Conservation (phyloP, 2,329 filamentous ascomycete species). For the Rosellinia necatrix region DNA sequence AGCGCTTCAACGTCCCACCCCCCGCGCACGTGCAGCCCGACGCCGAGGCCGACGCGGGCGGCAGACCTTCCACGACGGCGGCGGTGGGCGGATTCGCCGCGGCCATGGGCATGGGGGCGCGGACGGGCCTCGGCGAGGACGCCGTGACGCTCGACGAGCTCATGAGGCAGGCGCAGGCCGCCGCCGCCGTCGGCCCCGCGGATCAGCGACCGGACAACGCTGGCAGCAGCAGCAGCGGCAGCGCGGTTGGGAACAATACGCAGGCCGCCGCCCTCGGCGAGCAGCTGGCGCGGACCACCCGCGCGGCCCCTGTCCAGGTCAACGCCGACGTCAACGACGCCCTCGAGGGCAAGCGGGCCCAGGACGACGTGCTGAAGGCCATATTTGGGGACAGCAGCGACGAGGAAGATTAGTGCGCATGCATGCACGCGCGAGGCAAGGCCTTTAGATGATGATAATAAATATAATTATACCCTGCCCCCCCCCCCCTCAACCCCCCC, state of each 20-base stretch:
- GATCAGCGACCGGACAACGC: not conserved
- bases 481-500: no score
- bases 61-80: slow-evolving; percentile 25
- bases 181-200: not conserved
- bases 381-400: slow-evolving; percentile 90
- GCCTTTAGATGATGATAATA: slow-evolving; percentile 1
- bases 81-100: no score
- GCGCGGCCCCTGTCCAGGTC: slow-evolving; percentile 47
- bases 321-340: slow-evolving; percentile 80
- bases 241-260: not conserved
- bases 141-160: slow-evolving; percentile 42
- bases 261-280: not conserved
- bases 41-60: slow-evolving; percentile 41
- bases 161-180: slow-evolving; percentile 36
- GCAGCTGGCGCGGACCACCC: no score
- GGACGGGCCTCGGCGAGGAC: slow-evolving; percentile 15
- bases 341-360: slow-evolving; percentile 72
- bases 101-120: not conserved
- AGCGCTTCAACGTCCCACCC: slow-evolving; percentile 86
- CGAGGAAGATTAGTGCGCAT: slow-evolving; percentile 42
- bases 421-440: no score
- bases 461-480: slow-evolving; percentile 15
- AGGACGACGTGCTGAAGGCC: slow-evolving; percentile 84
- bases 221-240: not conserved
- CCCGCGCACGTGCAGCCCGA: slow-evolving; percentile 70